phyloP scores from a whole-genome alignment of 768 basidiomycete species.

The Omphalotus guepiniiformis region DNA sequence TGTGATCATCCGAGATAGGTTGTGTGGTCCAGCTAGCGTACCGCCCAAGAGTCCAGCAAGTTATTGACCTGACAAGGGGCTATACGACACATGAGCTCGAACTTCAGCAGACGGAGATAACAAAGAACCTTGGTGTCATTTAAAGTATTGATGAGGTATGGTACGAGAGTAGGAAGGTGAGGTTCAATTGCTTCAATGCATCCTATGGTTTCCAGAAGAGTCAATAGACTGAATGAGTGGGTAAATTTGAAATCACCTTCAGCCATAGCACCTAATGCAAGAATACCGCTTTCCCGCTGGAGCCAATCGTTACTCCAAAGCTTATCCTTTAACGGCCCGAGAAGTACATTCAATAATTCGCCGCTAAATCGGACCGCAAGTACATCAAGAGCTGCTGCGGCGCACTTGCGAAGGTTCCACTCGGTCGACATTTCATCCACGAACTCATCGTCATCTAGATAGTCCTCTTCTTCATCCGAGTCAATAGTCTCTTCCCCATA shows the following conservation, averaged over 20 bases:
- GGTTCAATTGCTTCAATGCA: conserved; percentile 96
- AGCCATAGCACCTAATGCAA: conserved; percentile 96
- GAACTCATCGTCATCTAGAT: conserved; percentile 86
- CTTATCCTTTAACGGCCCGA: conserved; percentile 88
- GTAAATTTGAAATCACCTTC: conserved; percentile 60
- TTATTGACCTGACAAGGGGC: conserved; percentile 97
- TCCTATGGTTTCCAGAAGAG: conserved; percentile 45
- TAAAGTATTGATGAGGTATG: conserved; percentile 87
- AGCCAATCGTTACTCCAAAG: conserved; percentile 93
- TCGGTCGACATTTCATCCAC: conserved; percentile 97
- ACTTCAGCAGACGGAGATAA: conserved; percentile 9
- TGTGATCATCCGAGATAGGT: conserved; percentile 80
- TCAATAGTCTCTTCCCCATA: conserved; percentile 82
- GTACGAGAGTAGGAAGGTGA: conserved; percentile 89
- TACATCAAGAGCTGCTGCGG: conserved; percentile 95
- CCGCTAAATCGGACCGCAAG: conserved; percentile 88
- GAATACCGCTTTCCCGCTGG: conserved; percentile 90
- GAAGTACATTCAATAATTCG: conserved; percentile 85
- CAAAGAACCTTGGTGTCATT: conserved; percentile 79
- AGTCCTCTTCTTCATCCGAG: conserved; percentile 85
- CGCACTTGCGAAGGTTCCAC: conserved; percentile 98
- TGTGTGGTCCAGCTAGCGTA: conserved; percentile 98
- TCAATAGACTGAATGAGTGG: neutral
- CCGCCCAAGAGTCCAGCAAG: conserved; percentile 98
- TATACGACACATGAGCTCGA: conserved; percentile 26